Conservation (phyloP, 2,329 filamentous ascomycete genomes). For the Sarocladium kiliense region DNA sequence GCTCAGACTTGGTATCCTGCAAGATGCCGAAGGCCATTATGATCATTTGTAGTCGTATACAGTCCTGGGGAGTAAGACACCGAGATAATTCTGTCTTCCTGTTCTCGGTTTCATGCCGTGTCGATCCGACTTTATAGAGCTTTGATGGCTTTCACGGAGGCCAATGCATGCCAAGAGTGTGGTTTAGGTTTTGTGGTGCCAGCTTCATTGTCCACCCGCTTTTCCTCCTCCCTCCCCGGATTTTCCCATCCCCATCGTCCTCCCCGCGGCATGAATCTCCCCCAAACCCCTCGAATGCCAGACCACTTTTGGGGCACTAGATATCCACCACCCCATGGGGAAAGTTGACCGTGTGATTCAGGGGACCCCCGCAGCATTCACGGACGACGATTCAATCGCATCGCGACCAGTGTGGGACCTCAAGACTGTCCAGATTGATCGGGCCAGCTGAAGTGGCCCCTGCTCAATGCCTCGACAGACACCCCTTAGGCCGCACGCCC, state of each 20-base stretch:
- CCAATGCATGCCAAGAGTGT: background rate
- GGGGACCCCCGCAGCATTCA: background rate
- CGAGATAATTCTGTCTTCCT: background rate
- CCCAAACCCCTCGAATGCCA: background rate
- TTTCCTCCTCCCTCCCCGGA: background rate
- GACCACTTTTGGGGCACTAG: background rate
- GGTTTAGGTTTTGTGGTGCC: background rate
- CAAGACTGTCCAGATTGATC: background rate
- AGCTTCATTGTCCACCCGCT: background rate
- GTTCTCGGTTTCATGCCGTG: background rate
- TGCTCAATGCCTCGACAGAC: background rate
- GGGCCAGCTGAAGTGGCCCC: background rate
- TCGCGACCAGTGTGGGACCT: background rate
- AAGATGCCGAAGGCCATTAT: constrained; percentile 1
- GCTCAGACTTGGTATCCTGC: background rate
- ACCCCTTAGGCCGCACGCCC: background rate
- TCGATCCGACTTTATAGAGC: background rate
- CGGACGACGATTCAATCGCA: background rate
- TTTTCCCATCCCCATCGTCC: constrained; percentile 1
- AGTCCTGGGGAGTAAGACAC: background rate
- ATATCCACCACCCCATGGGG: constrained; percentile 6
- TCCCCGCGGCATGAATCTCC: background rate
- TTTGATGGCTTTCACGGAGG: background rate
- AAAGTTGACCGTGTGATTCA: background rate
- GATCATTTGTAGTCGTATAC: background rate